Base-by-base conservation (phyloP, 371 early-diverging fungal species). In the Capillidium rhysosporum region DNA sequence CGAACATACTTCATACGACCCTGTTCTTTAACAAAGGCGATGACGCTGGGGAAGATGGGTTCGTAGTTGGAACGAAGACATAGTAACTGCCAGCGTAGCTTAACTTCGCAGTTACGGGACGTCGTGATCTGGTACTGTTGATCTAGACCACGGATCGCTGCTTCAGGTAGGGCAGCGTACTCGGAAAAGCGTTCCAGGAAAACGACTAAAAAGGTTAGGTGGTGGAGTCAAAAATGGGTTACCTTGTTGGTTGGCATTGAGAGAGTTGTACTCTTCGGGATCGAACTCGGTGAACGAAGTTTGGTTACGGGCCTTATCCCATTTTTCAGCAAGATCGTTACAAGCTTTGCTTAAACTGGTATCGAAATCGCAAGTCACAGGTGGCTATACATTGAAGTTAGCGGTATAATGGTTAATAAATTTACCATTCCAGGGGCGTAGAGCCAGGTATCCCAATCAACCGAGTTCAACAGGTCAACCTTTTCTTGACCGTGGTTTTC, bases 1-100 rank as follows among this genome's bases (percentile, higher is more conserved):
- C 89, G 68, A 1, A 89, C 86, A 64, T 75, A 93, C 69, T 97
- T 97, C 96, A 94, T 95, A 46, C 97, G 72, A 12, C 97, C 97
- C 65, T 91, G 89, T 53, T 77, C 70, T 2, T 76, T 77, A 7
- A 92, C 67, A 63, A 97, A 91, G 20, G 69, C 69, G 9, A 79
- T 79, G 0, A 88, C 86, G 1, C 73, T 64, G 14, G 80, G 79
- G 56, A 80, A 83, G 46, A 89, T 78, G 29, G 73, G 68, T 63
- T 84, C 78, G 57, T 88, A 84, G 52, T 74, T 69, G 24, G 87
- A 71, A 63, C 72, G 69, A 20, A 96, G 70, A 60, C 88, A 85
- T 29, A 92, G 56, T 61, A 72, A 67, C 44, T 85, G 81, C 92
- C 92, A 96, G 46, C 85, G 71, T 69, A 88, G 84, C 30, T 79